A percentile compares a stretch with the other conserved stretches of the same genome.
Conservation (phyloP, 345 rosid species). For the Cardamine resedifolia region DNA sequence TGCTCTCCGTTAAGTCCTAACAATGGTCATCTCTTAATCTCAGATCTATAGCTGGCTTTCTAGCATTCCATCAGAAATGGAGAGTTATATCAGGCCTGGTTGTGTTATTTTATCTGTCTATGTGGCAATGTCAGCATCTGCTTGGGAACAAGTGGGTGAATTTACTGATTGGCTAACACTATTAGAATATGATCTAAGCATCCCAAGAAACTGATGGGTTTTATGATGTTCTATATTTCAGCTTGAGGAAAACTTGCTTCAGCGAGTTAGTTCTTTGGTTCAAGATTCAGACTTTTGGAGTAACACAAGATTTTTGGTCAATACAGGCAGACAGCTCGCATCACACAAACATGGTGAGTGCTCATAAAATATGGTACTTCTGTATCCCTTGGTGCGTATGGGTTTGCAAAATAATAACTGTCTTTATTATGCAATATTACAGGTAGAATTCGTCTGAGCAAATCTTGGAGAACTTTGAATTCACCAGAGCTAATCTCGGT, state of each 20-base stretch:
- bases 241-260: constrained; percentile 64
- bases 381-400: neutral
- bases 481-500: constrained; percentile 72
- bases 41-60: constrained; percentile 91
- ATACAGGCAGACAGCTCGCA: constrained; percentile 61
- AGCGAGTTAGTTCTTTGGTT: constrained; percentile 49
- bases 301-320: constrained; percentile 65
- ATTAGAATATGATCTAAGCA: constrained; percentile 25
- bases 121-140: constrained; percentile 62
- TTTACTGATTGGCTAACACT: neutral
- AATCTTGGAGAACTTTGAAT: constrained; percentile 66
- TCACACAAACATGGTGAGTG: constrained; percentile 66
- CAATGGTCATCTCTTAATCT: constrained; percentile 21
- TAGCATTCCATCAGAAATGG: constrained; percentile 86
- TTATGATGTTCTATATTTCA: constrained; percentile 34
- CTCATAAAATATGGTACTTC: neutral
- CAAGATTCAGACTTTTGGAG: constrained; percentile 73
- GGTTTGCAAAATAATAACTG: constrained; percentile 2
- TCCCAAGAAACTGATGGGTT: constrained; percentile 22
- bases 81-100: constrained; percentile 93
- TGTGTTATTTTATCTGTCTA: constrained; percentile 78
- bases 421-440: constrained; percentile 24
- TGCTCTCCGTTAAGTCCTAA: neutral
- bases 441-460: constrained; percentile 68
- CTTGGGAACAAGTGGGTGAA: constrained; percentile 74